Evolutionary conservation across 2,329 filamentous ascomycete genomes (phyloP).

Genomic region (Alternaria arbusti): DNA sequence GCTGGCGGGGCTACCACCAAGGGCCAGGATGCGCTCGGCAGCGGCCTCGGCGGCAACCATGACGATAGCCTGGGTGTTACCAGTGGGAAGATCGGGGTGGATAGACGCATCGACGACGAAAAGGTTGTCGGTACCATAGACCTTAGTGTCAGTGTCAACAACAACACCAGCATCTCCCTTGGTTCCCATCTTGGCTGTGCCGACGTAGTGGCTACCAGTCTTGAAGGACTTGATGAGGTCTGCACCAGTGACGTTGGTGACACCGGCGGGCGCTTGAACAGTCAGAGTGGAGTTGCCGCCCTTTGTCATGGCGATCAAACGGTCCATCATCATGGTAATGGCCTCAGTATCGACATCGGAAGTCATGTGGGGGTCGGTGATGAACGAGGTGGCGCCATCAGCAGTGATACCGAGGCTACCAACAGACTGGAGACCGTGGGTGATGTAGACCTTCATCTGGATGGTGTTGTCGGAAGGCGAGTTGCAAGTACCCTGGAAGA

Average conservation of each 20-base stretch:
- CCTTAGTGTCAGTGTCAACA: conserved; percentile 47
- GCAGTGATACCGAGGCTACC: conserved; percentile 59
- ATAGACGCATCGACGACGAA: conserved; percentile 56
- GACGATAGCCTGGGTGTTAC: conserved; percentile 71
- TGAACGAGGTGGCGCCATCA: conserved; percentile 51
- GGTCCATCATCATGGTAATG: conserved; percentile 54
- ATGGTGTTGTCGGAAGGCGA: conserved; percentile 44
- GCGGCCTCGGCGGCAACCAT: conserved; percentile 70
- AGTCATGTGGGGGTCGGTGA: conserved; percentile 59
- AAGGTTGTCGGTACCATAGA: conserved; percentile 53
- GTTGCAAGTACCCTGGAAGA: conserved; percentile 56
- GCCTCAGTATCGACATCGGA: conserved; percentile 52
- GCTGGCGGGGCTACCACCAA: conserved; percentile 34
- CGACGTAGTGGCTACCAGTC: conserved; percentile 50
- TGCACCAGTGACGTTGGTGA: conserved; percentile 50
- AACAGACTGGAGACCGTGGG: conserved; percentile 66
- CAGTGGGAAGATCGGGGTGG: conserved; percentile 71
- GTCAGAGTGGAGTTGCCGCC: conserved; percentile 37
- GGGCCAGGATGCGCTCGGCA: conserved; percentile 58
- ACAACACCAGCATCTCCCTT: conserved; percentile 53
- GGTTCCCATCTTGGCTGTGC: conserved; percentile 62
- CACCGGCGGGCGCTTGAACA: conserved; percentile 44
- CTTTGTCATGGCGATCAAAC: conserved; percentile 49
- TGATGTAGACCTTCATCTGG: conserved; percentile 61
- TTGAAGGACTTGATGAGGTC: conserved; percentile 43